Evolutionary conservation across 2,329 filamentous ascomycete genomes (phyloP).

Genomic region (Curvularia lunata): DNA sequence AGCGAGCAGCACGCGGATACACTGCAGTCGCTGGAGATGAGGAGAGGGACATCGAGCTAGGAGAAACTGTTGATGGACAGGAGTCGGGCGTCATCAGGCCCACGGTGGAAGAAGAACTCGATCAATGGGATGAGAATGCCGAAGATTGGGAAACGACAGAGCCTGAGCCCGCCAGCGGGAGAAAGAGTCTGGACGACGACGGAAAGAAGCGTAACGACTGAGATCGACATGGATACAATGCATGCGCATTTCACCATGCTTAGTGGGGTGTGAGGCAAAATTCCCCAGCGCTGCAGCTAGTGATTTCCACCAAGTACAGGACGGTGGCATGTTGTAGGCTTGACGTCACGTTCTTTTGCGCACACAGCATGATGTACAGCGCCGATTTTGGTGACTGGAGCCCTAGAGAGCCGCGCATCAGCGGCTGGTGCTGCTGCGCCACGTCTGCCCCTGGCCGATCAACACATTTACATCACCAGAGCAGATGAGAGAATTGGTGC

Average conservation of each 20-base stretch:
- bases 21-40: constrained; percentile 70
- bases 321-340: neutral
- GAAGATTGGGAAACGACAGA: constrained; percentile 71
- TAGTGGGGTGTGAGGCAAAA: neutral
- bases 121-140: constrained; percentile 92
- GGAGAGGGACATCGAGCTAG: constrained; percentile 73
- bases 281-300: neutral
- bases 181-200: constrained; percentile 34
- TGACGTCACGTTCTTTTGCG: neutral
- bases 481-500: constrained; percentile 24
- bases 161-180: constrained; percentile 39
- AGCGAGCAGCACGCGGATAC: constrained; percentile 75
- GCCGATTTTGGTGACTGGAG: neutral
- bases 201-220: constrained; percentile 54
- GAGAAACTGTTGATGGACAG: constrained; percentile 63
- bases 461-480: constrained; percentile 7
- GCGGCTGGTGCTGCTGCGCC: neutral
- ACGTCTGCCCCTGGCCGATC: neutral
- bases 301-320: neutral
- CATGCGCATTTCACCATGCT: constrained; percentile 17
- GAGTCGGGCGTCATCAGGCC: constrained; percentile 66
- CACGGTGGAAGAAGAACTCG: constrained; percentile 78
- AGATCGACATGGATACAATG: constrained; percentile 20
- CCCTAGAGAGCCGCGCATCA: neutral
- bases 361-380: neutral